These are phyloP conservation scores for Scheffersomyces ergatensis DNA, from an alignment of 805 yeast species.

Conservation along the genomic window DNA sequence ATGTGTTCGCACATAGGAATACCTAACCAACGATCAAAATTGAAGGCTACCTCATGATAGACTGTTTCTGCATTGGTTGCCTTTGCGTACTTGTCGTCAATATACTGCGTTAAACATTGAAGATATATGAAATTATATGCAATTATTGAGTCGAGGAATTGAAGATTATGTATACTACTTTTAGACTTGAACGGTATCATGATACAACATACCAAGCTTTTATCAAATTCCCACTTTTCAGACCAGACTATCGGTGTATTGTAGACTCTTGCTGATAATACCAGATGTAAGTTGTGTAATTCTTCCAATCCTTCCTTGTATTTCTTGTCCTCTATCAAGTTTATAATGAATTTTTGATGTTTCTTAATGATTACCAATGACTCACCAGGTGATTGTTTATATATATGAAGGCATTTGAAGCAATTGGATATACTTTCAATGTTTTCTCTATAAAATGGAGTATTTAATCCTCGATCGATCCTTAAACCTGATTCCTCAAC, in stretches of 20 bases:
- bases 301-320: slow-evolving; percentile 12
- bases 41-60: slow-evolving; percentile 7
- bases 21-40: slow-evolving; percentile 9
- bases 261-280: slow-evolving; percentile 9
- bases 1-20: slow-evolving; percentile 9
- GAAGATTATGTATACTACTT: too few relatives aligned
- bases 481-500: not conserved
- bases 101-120: slow-evolving; percentile 22
- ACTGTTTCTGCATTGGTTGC: too few relatives aligned
- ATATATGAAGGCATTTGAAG: not conserved
- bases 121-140: slow-evolving; percentile 28
- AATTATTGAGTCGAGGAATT: slow-evolving; percentile 7
- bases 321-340: slow-evolving; percentile 16
- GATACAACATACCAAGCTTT: too few relatives aligned
- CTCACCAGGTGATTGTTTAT: slow-evolving; percentile 1
- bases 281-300: slow-evolving; percentile 8
- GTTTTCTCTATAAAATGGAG: not conserved
- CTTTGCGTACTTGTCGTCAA: slow-evolving; percentile 16
- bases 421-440: not conserved
- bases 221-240: too few relatives aligned
- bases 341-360: slow-evolving; percentile 26
- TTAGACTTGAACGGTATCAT: too few relatives aligned
- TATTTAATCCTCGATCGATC: not conserved
- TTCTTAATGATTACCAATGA: slow-evolving; percentile 5
- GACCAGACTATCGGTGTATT: slow-evolving; percentile 1